Percentiles rank a stretch among this genome's conserved stretches.
Conservation (phyloP, 345 rosid species). For the Gossypium sturtianum region DNA sequence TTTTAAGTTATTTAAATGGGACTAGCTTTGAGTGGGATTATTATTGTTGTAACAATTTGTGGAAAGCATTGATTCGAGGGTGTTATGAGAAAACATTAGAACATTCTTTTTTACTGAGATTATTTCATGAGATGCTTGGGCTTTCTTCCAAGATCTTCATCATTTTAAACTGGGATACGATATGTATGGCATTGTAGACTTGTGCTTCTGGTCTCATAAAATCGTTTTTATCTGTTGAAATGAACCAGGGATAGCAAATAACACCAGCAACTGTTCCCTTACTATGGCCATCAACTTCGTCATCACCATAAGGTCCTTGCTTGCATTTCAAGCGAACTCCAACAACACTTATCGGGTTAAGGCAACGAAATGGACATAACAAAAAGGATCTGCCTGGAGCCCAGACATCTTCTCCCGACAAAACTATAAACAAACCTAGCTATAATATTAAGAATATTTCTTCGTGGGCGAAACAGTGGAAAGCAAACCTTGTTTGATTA, state of each 20-base stretch:
- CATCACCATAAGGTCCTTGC: too few species aligned
- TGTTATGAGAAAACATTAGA: not conserved
- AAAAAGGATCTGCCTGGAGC: too few species aligned
- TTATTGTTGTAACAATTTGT: slow-evolving; percentile 5
- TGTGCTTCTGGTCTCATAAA: not conserved
- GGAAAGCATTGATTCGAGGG: not conserved
- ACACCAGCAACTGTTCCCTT: too few species aligned
- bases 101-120: not conserved
- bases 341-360: too few species aligned
- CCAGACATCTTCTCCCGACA: too few species aligned
- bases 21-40: not conserved
- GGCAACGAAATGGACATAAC: too few species aligned
- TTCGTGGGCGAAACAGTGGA: too few species aligned
- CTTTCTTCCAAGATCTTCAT: not conserved
- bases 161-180: not conserved
- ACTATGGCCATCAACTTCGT: too few species aligned
- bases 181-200: not conserved
- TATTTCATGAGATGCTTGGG: not conserved
- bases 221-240: not conserved
- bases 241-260: not conserved
- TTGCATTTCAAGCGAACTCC: too few species aligned
- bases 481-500: too few species aligned
- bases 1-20: not conserved
- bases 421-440: too few species aligned
- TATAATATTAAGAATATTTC: too few species aligned